Evolutionary conservation across 192 early-diverging fungal species (phyloP).

Genomic region (Mortierella antarctica): DNA sequence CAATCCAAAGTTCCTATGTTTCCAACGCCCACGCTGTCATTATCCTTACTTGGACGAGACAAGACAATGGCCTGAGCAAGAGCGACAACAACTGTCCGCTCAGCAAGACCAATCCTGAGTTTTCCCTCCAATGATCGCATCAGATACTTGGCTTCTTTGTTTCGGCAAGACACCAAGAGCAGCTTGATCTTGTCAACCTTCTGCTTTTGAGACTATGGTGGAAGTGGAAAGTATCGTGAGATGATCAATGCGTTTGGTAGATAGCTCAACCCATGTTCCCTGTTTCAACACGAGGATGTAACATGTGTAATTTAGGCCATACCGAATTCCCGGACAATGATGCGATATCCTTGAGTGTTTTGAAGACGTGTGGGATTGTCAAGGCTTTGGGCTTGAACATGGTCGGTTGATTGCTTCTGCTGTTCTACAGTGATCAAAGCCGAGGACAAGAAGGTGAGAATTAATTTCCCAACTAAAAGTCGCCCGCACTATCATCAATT

Average conservation of each 20-base stretch:
- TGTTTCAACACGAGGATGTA: background rate
- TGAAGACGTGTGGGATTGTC: slow-evolving; percentile 84
- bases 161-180: slow-evolving; percentile 55
- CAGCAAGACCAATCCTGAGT: slow-evolving; percentile 95
- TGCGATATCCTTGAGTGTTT: slow-evolving; percentile 89
- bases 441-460: background rate
- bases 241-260: background rate
- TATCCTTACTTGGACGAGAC: slow-evolving; percentile 59
- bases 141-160: slow-evolving; percentile 56
- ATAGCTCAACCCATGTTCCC: background rate
- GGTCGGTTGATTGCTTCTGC: slow-evolving; percentile 86
- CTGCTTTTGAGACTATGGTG: slow-evolving; percentile 50
- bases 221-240: background rate
- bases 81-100: slow-evolving; percentile 88
- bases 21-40: background rate
- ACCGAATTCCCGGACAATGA: slow-evolving; percentile 73
- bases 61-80: slow-evolving; percentile 88
- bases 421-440: slow-evolving; percentile 51
- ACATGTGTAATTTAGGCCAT: background rate
- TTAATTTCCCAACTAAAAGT: background rate
- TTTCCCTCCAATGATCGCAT: slow-evolving; percentile 89
- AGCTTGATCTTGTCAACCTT: slow-evolving; percentile 58
- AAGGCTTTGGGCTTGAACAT: slow-evolving; percentile 85
- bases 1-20: too few relatives aligned
- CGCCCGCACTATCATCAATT: background rate